Evolutionary conservation across 352 stramenopile species (phyloP), one percentile per base, ranked within the genome.

Genomic region (Phytophthora agathidicida): DNA sequence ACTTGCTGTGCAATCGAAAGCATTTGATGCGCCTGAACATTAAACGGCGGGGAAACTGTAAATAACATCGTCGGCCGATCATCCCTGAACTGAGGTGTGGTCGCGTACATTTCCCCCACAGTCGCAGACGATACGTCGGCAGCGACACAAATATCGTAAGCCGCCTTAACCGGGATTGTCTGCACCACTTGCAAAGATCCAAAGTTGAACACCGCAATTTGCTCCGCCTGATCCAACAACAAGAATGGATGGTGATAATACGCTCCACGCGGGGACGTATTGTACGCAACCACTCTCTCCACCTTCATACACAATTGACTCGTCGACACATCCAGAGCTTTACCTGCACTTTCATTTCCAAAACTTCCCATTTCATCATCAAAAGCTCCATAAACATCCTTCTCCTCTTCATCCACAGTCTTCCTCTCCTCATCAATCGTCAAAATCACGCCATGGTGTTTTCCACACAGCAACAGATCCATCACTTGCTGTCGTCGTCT

Each of bases 221-320:
- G 55, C 36, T 93, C 83, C 19, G 60, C 43, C 28, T 84, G 69
- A 19, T 90, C 74, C 5, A 93, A 53, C 26, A 95, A 47, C 35
- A 95, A 39, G 44, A 89, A 88, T 9, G 83, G 86, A 17, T 89
- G 76, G 58, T 93, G 83, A 56, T 77, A 84, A 46, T 69, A 79
- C 1, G 58, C 78, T 1, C 44, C 60, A 9, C 68, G 68, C 1
- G 83, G 83, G 1, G 78, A 28, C 11, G 56, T 56, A 19, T 81
- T 77, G 55, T 83, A 88, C 52, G 71, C 65, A 27, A 89, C 24
- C 20, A 77, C 60, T 20, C 65, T 71, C 43, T 86, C 72, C 13
- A 84, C 70, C 20, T 72, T 75, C 27, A 92, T 42, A 30, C 67
- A 68, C 23, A 85, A 43, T 17, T 54, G 67, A 35, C 73, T 77